Base-by-base conservation (phyloP, 148 eudicot species). In the Nyssa sinensis region DNA sequence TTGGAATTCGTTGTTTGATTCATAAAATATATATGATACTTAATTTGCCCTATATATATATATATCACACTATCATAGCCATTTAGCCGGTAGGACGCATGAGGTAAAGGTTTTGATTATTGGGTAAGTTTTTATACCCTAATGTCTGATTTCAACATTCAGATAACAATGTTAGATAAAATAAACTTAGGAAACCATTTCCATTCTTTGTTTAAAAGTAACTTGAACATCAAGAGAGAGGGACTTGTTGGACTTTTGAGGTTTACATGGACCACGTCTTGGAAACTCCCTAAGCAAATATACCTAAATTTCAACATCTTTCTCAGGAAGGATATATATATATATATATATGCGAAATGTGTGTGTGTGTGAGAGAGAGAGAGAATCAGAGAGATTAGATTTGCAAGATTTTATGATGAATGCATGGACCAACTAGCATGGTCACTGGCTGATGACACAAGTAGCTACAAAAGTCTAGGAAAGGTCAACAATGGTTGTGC, bases 171-270 rank as follows among this genome's bases (percentile, higher is more conserved):
- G n/a, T n/a, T n/a, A n/a, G n/a, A n/a, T n/a, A n/a, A n/a, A n/a
- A n/a, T n/a, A n/a, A n/a, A n/a, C n/a, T n/a, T n/a, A n/a, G n/a
- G n/a, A n/a, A n/a, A n/a, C n/a, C n/a, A n/a, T n/a, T n/a, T n/a
- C n/a, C n/a, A n/a, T n/a, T n/a, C n/a, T n/a, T n/a, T n/a, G n/a
- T n/a, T n/a, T 44, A 25, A 24, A 67, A 75, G 80, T 30, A 47
- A 72, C 27, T 57, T 70, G 27, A 66, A 32, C 2, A 33, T 71
- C 5, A 51, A 68, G 60, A 47, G 29, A 73, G 64, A 5, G 10
- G 3, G 55, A 27, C 0, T 57, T 68, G 55, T 73, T 72, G 69
- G 78, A 76, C 80, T 79, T 83, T 75, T 68, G 75, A 47, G 69
- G 78, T 69, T 31, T 32, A 13, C 23, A 21, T 53, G 74, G 76